Conservation (phyloP, 345 rosid genomes). For the Hevea brasiliensis region DNA sequence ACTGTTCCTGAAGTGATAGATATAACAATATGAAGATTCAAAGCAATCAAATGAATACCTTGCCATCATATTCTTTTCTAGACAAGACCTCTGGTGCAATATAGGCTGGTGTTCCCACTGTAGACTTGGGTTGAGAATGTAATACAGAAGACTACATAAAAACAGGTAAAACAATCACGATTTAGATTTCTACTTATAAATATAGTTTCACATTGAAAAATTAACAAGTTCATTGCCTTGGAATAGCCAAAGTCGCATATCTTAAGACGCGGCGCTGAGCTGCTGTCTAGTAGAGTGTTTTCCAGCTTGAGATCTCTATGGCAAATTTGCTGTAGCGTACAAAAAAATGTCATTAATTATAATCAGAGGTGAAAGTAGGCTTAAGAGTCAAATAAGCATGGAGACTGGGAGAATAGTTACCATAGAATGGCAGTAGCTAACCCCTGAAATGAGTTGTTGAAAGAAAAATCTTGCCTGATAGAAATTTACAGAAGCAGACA, state of each 20-base stretch:
- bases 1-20: background rate
- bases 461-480: constrained; percentile 29
- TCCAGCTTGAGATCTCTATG: constrained; percentile 31
- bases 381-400: background rate
- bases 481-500: background rate
- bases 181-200: background rate
- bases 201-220: background rate
- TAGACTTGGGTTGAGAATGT: constrained; percentile 32
- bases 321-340: constrained; percentile 25
- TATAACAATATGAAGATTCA: background rate
- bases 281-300: constrained; percentile 28
- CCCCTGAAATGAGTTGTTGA: constrained; percentile 30
- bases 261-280: constrained; percentile 21
- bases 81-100: constrained; percentile 31
- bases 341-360: background rate
- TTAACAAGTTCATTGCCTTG: constrained; percentile 19
- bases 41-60: constrained; percentile 15
- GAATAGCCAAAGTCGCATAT: constrained; percentile 33
- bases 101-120: constrained; percentile 31
- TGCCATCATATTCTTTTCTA: constrained; percentile 27
- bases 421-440: constrained; percentile 32
- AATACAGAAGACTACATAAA: constrained; percentile 22
- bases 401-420: constrained; percentile 9
- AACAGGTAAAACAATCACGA: background rate
- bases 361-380: too few relatives aligned